Base-by-base conservation (phyloP, 1,139 yeast genomes). In the Taphrina communis region DNA sequence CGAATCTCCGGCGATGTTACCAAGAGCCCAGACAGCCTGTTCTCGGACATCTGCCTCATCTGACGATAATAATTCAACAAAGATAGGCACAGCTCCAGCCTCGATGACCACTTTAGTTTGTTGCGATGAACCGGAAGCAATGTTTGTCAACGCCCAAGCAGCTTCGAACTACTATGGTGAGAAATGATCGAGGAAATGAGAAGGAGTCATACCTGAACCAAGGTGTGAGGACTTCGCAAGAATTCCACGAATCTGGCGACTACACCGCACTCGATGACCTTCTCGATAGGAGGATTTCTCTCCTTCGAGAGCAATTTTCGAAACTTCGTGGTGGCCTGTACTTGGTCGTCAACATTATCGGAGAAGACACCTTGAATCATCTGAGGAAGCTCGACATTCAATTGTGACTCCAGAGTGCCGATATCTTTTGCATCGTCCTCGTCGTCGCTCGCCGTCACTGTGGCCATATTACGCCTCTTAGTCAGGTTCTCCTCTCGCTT, bases 21-120 rank as follows among this genome's bases (percentile, higher is more conserved):
- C 99, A 75, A 94, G 83, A 50, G 99, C 99, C 99, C 99, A 94
- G 74, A 94, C 94, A 25, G 98, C 98, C 81, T 94, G 99, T 78
- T 94, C 99, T 79, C 91, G 90, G 70, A 95, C 97, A 77, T 95
- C 99, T 69, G 88, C 82, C 63, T 96, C 90, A 72, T 86, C 87
- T 6, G 97, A 89, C 75, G 85, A 84, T 75, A 95, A 84, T 74
- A 95, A 83, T 73, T 88, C 85, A 61, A 94, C 97, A 80, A 94
- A 92, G 71, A 87, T 81, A 31, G 98, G 99, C 56, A 94, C 96
- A 0, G 98, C 98, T 68, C 95, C 96, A 17, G 93, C 88, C 72
- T 91, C 94, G 69, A 94, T 96, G 69, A 94, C 98, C 66, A 88
- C 88, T 74, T 86, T 85, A 31, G 99, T 95, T 80, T 94, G 98